Conservation (phyloP, 2,329 filamentous ascomycete genomes). For the Blumeria hordei region DNA sequence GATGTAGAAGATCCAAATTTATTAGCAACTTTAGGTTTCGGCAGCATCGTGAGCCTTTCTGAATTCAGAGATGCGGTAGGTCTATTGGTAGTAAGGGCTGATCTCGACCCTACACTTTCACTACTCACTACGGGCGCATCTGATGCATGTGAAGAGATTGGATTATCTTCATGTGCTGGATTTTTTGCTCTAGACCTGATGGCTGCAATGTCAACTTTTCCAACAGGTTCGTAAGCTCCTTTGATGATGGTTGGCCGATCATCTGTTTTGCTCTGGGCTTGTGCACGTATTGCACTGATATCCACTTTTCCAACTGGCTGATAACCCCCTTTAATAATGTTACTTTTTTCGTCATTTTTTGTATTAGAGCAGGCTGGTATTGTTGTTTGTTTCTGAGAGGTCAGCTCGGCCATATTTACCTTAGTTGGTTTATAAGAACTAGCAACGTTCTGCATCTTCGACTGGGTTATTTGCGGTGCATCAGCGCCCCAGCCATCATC, state of each 20-base stretch:
- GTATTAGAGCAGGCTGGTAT: constrained; percentile 29
- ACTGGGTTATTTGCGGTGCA: constrained; percentile 72
- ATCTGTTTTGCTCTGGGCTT: constrained; percentile 43
- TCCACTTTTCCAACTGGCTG: constrained; percentile 95
- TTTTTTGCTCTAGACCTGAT: constrained; percentile 68
- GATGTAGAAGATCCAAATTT: constrained; percentile 50
- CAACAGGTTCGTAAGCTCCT: constrained; percentile 80
- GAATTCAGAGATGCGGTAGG: constrained; percentile 49
- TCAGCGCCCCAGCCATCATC: constrained; percentile 87
- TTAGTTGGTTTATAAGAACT: constrained; percentile 88
- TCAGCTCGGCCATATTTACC: constrained; percentile 75
- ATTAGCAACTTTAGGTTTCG: constrained; percentile 87
- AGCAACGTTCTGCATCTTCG: constrained; percentile 73
- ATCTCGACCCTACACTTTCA: constrained; percentile 17
- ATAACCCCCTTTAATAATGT: constrained; percentile 67
- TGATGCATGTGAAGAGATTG: constrained; percentile 19
- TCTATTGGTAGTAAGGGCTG: constrained; percentile 47
- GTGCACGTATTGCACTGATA: constrained; percentile 68
- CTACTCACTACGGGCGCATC: constrained; percentile 14
- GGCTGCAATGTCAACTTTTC: constrained; percentile 90
- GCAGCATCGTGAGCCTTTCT: constrained; percentile 63
- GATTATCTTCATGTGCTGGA: constrained; percentile 18
- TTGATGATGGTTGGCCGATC: constrained; percentile 70
- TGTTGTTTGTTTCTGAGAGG: constrained; percentile 41
- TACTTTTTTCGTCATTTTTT: constrained; percentile 22